A percentile compares a stretch with the other conserved stretches of the same genome.
These are phyloP conservation scores for Harrya chromipes DNA, from an alignment of 768 basidiomycete genomes.

Conservation along the genomic window DNA sequence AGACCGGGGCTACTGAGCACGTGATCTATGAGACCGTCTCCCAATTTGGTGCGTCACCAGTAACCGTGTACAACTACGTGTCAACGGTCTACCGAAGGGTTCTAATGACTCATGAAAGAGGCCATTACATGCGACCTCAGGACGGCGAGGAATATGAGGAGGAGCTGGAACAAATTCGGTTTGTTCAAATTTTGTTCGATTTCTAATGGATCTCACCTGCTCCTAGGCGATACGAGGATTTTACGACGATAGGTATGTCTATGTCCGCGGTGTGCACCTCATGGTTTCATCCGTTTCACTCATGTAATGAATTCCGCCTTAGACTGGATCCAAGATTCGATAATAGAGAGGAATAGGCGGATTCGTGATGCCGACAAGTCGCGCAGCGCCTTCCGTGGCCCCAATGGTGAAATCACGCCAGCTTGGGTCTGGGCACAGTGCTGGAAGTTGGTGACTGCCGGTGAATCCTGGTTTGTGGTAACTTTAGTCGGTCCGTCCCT, in stretches of 20 bases:
- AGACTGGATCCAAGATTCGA: constrained; percentile 98
- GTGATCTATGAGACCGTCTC: constrained; percentile 4
- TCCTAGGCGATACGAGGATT: constrained; percentile 87
- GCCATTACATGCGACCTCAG: constrained; percentile 23
- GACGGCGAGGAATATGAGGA: constrained; percentile 51
- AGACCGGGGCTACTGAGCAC: constrained; percentile 6
- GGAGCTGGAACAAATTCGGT: constrained; percentile 68
- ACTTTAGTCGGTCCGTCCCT: constrained; percentile 75
- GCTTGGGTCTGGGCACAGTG: constrained; percentile 62
- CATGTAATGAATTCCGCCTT: constrained; percentile 7
- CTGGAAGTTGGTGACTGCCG: constrained; percentile 58
- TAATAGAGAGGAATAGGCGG: constrained; percentile 81
- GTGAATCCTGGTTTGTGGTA: constrained; percentile 91
- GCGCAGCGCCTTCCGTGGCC: constrained; percentile 45
- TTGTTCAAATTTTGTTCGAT: constrained; percentile 10
- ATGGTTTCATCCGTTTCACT: constrained; percentile 11
- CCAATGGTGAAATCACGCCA: constrained; percentile 48
- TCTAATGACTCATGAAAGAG: constrained; percentile 22
- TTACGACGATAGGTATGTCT: constrained; percentile 86
- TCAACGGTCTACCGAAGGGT: background rate
- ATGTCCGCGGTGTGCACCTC: constrained; percentile 23
- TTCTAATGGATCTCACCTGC: constrained; percentile 11
- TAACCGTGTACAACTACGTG: background rate
- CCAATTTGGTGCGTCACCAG: background rate
- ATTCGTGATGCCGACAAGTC: constrained; percentile 49